A percentile compares a stretch with the other conserved stretches of the same genome.
These are phyloP conservation scores for Erythrophleum fordii DNA, from an alignment of 306 rosid genomes.

Conservation along the genomic window DNA sequence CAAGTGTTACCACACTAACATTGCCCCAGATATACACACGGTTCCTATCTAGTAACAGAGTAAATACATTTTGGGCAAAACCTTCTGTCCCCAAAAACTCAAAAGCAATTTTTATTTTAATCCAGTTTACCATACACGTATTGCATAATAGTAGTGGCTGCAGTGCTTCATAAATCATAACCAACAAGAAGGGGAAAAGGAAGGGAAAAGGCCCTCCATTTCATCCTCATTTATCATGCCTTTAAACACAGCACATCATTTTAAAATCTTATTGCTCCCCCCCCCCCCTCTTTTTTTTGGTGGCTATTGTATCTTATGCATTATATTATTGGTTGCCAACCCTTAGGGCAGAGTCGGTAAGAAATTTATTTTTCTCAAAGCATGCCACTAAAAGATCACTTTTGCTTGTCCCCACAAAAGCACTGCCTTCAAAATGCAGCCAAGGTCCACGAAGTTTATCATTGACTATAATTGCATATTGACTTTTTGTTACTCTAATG, in stretches of 20 bases:
- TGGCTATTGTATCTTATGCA: conserved; percentile 5
- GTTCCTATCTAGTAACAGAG: not conserved
- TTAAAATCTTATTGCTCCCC: not conserved
- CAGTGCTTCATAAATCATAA: not conserved
- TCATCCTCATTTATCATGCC: not conserved
- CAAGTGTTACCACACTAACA: not conserved
- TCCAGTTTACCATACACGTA: not conserved
- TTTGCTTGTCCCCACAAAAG: conserved; percentile 34
- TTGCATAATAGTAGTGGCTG: not conserved
- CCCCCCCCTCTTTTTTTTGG: not conserved
- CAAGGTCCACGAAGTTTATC: conserved; percentile 17
- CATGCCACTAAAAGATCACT: conserved; percentile 20
- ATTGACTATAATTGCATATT: conserved; percentile 17
- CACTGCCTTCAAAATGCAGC: conserved; percentile 33
- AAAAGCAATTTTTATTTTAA: not conserved
- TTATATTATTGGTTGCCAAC: not conserved
- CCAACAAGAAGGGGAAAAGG: not conserved
- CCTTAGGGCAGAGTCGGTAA: conserved; percentile 35
- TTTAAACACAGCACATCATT: not conserved
- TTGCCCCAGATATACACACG: not conserved
- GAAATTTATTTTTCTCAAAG: conserved; percentile 37
- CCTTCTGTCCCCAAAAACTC: not conserved
- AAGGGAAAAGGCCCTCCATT: not conserved
- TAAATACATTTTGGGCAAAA: not conserved
- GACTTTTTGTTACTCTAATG: conserved; percentile 7